These are phyloP conservation scores for Pythium folliculosum DNA, from an alignment of 352 stramenopile species.

Conservation along the genomic window DNA sequence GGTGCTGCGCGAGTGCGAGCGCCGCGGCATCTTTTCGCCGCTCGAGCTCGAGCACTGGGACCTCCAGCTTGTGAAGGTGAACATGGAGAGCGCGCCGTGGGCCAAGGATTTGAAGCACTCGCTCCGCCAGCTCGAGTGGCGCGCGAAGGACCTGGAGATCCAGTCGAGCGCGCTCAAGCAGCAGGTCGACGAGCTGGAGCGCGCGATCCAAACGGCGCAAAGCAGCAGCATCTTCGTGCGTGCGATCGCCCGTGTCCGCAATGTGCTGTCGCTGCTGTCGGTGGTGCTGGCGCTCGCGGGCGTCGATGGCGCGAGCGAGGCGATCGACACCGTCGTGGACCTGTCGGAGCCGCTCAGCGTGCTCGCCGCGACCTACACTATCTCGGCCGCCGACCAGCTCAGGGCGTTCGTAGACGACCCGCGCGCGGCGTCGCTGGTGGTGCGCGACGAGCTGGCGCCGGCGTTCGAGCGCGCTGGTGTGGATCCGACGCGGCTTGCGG, in stretches of 20 bases:
- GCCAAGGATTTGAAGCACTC: conserved; percentile 13
- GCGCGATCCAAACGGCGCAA: neutral
- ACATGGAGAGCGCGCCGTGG: conserved; percentile 21
- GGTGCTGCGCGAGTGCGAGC: conserved; percentile 14
- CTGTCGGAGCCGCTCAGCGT: conserved; percentile 1
- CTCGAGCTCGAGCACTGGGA: conserved; percentile 11
- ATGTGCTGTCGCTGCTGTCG: conserved; percentile 5
- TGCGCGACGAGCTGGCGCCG: neutral
- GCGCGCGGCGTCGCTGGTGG: neutral
- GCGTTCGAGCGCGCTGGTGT: neutral
- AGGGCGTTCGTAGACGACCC: neutral
- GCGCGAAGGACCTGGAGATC: neutral
- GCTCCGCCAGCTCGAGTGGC: neutral
- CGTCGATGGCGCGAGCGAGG: conserved; percentile 7
- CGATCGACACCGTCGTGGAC: conserved; percentile 7
- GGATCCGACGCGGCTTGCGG: neutral
- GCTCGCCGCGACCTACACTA: neutral
- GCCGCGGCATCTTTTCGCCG: neutral
- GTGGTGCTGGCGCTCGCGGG: conserved; percentile 5
- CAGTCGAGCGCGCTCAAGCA: neutral
- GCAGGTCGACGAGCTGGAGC: neutral
- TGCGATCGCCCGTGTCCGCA: neutral
- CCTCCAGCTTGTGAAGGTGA: conserved; percentile 11
- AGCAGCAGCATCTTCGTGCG: neutral
- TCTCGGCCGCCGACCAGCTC: neutral